Conservation (phyloP, 1,284 basidiomycete genomes). For the Mycosarcoma maydis region DNA sequence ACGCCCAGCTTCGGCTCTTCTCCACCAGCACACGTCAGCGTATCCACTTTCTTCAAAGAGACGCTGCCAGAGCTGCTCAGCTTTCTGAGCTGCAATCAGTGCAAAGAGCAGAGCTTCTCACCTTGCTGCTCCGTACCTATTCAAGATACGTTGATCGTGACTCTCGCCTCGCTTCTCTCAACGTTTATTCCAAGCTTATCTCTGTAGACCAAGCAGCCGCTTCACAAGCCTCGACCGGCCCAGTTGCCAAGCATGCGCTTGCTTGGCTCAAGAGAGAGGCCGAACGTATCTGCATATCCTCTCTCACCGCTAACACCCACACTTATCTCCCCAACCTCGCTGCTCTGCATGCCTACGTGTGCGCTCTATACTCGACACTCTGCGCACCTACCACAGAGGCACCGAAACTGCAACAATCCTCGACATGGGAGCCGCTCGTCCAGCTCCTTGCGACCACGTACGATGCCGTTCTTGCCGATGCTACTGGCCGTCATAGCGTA, state of each 20-base stretch:
- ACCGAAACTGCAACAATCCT: slow-evolving; percentile 6
- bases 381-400: slow-evolving; percentile 64
- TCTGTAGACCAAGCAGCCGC: slow-evolving; percentile 70
- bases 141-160: slow-evolving; percentile 78
- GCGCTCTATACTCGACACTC: slow-evolving; percentile 71
- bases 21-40: slow-evolving; percentile 45
- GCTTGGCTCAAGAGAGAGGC: slow-evolving; percentile 78
- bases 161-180: slow-evolving; percentile 78
- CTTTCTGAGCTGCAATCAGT: slow-evolving; percentile 70
- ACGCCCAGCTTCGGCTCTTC: slow-evolving; percentile 28
- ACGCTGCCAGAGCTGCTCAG: slow-evolving; percentile 36
- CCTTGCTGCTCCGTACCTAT: slow-evolving; percentile 78
- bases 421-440: slow-evolving; percentile 38
- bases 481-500: slow-evolving; percentile 17
- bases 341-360: slow-evolving; percentile 79
- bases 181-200: slow-evolving; percentile 75
- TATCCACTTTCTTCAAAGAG: slow-evolving; percentile 38
- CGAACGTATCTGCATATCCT: slow-evolving; percentile 62
- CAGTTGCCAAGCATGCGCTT: slow-evolving; percentile 76
- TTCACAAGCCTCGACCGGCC: slow-evolving; percentile 64
- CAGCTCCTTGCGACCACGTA: slow-evolving; percentile 47
- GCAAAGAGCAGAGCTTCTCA: slow-evolving; percentile 78
- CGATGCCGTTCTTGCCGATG: slow-evolving; percentile 40
- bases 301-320: slow-evolving; percentile 22
- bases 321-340: slow-evolving; percentile 71